These are phyloP conservation scores for Cystofilobasidium ferigula DNA, from an alignment of 768 basidiomycete genomes.

Conservation along the genomic window DNA sequence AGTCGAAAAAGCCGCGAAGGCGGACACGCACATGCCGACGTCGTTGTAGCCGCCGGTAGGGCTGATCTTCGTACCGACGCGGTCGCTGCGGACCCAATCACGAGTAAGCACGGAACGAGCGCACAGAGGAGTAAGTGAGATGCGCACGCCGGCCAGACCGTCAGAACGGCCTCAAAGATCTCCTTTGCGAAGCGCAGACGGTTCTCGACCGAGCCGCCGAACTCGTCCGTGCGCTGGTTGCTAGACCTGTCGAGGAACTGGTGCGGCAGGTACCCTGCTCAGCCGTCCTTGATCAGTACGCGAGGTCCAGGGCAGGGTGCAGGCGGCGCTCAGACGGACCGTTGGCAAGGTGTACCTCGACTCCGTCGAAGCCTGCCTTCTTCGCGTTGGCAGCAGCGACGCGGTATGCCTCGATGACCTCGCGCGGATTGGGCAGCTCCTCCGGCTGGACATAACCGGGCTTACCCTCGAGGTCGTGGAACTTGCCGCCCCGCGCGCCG, in stretches of 20 bases:
- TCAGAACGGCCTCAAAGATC: conserved; percentile 45
- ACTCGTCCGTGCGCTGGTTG: conserved; percentile 53
- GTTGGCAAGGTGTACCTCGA: conserved; percentile 36
- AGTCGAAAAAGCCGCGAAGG: no score
- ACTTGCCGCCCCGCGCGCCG: background rate
- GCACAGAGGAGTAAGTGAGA: no score
- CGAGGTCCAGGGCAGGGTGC: no score
- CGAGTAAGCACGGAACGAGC: no score
- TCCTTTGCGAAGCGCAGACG: conserved; percentile 51
- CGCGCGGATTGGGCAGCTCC: background rate
- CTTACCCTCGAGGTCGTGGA: background rate
- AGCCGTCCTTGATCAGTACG: no score
- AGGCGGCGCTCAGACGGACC: no score
- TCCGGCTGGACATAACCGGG: background rate
- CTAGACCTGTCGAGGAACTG: conserved; percentile 44
- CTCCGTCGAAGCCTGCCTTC: conserved; percentile 48
- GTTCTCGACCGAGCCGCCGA: conserved; percentile 56
- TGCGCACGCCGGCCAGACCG: conserved; percentile 24
- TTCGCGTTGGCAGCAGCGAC: conserved; percentile 46
- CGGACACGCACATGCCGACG: no score
- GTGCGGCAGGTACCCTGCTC: background rate
- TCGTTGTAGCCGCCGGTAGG: background rate
- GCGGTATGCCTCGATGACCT: conserved; percentile 33
- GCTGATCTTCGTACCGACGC: background rate
- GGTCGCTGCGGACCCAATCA: no score